Evolutionary conservation across 129 eudicot genomes (phyloP).

Genomic region (Centrapalus pauciflorus): DNA sequence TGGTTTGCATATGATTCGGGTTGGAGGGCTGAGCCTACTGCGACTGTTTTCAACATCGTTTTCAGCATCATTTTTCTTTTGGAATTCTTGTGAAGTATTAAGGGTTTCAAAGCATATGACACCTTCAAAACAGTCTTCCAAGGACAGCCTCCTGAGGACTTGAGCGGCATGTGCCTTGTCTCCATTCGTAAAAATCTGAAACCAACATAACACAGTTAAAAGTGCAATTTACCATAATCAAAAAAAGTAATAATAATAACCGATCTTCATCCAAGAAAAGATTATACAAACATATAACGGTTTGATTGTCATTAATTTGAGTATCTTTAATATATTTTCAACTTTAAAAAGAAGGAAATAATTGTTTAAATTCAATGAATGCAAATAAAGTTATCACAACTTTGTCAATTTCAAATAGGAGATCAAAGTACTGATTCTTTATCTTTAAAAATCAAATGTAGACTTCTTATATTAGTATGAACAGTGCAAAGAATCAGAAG

Average conservation of each 20-base stretch:
- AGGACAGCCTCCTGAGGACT: conserved; percentile 56
- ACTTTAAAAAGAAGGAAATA: background rate
- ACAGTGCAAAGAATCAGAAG: background rate
- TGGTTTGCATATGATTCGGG: conserved; percentile 73
- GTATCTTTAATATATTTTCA: background rate
- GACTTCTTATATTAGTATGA: background rate
- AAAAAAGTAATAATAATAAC: background rate
- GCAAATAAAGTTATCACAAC: background rate
- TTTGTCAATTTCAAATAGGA: too few relatives aligned
- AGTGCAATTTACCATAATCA: background rate
- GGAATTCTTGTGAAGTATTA: conserved; percentile 31
- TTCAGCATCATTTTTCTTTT: background rate
- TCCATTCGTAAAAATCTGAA: conserved; percentile 73
- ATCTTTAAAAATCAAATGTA: background rate
- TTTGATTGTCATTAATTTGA: background rate
- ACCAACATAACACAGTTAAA: background rate
- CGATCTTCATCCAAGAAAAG: background rate
- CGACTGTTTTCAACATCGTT: background rate
- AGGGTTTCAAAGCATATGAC: conserved; percentile 89
- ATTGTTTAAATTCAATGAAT: background rate
- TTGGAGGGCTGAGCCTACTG: background rate
- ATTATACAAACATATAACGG: background rate
- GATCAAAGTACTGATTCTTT: too few relatives aligned
- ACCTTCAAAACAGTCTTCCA: conserved; percentile 92
- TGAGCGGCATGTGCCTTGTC: conserved; percentile 64